Conservation (phyloP, 257 asterid species). For the Euphrasia confusa region DNA sequence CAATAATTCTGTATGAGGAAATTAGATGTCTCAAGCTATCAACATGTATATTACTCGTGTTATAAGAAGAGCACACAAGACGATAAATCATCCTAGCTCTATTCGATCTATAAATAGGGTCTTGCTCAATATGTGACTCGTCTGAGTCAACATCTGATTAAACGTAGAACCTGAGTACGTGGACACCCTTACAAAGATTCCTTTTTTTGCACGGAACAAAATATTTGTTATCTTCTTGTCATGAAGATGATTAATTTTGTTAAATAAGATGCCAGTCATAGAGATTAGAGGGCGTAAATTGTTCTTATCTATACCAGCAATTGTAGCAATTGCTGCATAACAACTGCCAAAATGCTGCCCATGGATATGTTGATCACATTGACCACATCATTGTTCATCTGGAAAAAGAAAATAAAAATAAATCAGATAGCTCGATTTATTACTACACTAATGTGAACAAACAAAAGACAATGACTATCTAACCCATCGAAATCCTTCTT, state of each 20-base stretch:
- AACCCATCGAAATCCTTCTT: constrained; percentile 50
- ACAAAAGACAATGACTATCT: constrained; percentile 23
- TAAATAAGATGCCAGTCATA: background rate
- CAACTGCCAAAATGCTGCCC: constrained; percentile 79
- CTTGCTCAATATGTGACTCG: too few species aligned
- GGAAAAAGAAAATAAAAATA: constrained; percentile 5
- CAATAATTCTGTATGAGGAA: background rate
- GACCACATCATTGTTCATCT: constrained; percentile 74
- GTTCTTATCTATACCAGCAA: constrained; percentile 21
- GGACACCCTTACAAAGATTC: background rate
- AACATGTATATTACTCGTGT: background rate
- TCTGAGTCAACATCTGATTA: background rate
- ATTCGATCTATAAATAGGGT: background rate
- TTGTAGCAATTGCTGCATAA: constrained; percentile 46
- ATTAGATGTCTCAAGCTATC: background rate
- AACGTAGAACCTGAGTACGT: background rate
- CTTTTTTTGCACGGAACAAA: background rate
- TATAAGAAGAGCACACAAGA: background rate
- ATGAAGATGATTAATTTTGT: background rate
- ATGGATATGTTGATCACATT: constrained; percentile 77
- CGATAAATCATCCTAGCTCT: background rate
- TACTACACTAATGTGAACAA: background rate
- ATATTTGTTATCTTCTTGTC: background rate
- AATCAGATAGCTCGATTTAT: background rate
- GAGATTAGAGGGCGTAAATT: background rate